Evolutionary conservation across 2,329 filamentous ascomycete species (phyloP), one percentile per base, ranked within the genome.

Genomic region (Exophiala sp.): DNA sequence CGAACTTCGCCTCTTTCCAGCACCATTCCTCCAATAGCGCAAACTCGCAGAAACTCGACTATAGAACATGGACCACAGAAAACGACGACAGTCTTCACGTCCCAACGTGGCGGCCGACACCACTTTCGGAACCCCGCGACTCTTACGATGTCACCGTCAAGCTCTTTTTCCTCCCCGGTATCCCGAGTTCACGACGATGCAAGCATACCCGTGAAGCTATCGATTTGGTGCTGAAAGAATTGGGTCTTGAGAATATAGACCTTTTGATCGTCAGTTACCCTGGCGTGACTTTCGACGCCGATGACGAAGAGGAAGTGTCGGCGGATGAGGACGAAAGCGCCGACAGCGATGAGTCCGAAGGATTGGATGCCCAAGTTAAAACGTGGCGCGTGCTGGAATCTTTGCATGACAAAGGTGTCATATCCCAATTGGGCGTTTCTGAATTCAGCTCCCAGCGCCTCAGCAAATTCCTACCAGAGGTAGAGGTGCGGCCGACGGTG

Each of bases 91-190:
- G 78, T 4, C 78, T 92, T 42, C 92, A 87, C 68, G 81, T 96
- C 38, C 92, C 92, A 43, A 81, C 86, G 38, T 83, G 92, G 68
- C 83, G 90, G 69, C 88, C 87, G 77, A 76, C 82, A 10, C 74
- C 81, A 29, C 76, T 99, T 42, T 78, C 83, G 32, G 94, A 99
- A 68, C 91, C 95, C 63, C 78, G 87, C 21, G 78, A 81, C 55
- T 85, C 91, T 63, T 99, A 99, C 75, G 91, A 96, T 68, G 91
- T 96, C 66, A 96, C 92, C 0, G 86, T 94, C 57, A 99, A 99
- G 73, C 75, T 99, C 18, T 99, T 99, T 77, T 95, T 94, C 71
- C 80, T 97, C 24, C 87, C 90, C 2, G 82, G 81, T 14, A 82
- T 89, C 49, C 78, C 85, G 8, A 74, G 82, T 1, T 78, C 79